These are phyloP conservation scores for Podila minutissima DNA, from an alignment of 192 early-diverging fungal genomes.

Conservation along the genomic window DNA sequence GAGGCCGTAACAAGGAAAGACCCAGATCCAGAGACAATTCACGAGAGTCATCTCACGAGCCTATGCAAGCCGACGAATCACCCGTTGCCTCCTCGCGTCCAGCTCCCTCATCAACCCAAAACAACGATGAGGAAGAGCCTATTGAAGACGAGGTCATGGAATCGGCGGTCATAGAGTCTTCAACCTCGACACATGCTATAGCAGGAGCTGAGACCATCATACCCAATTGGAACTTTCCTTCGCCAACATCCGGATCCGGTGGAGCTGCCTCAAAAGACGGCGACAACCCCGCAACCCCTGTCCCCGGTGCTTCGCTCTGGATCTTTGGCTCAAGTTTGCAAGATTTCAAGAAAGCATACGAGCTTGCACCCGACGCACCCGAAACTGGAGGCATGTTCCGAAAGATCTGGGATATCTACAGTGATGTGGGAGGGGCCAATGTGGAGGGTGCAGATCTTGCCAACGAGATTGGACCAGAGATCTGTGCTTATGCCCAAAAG, in stretches of 20 bases:
- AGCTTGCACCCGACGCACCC: constrained; percentile 8
- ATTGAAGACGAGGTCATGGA: constrained; percentile 48
- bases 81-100: neutral
- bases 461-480: constrained; percentile 59
- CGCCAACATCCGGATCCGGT: neutral
- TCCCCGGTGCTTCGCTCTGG: constrained; percentile 60
- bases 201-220: constrained; percentile 4
- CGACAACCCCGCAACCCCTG: constrained; percentile 5
- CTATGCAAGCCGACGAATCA: constrained; percentile 24
- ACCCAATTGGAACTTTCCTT: constrained; percentile 29
- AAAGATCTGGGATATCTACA: constrained; percentile 56
- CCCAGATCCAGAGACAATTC: constrained; percentile 10
- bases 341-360: constrained; percentile 47
- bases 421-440: constrained; percentile 54
- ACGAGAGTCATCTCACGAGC: constrained; percentile 39
- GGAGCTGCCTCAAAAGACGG: neutral
- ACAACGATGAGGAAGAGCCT: constrained; percentile 11
- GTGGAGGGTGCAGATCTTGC: constrained; percentile 36
- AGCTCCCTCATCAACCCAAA: neutral
- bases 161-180: neutral
- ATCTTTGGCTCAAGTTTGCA: constrained; percentile 59
- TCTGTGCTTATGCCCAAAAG: constrained; percentile 37
- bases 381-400: constrained; percentile 58
- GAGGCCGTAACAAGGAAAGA: constrained; percentile 7
- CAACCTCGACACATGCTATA: constrained; percentile 13